A percentile compares a stretch with the other conserved stretches of the same genome.
Evolutionary conservation across 768 basidiomycete species (phyloP).

Genomic region (Cyathus striatus): DNA sequence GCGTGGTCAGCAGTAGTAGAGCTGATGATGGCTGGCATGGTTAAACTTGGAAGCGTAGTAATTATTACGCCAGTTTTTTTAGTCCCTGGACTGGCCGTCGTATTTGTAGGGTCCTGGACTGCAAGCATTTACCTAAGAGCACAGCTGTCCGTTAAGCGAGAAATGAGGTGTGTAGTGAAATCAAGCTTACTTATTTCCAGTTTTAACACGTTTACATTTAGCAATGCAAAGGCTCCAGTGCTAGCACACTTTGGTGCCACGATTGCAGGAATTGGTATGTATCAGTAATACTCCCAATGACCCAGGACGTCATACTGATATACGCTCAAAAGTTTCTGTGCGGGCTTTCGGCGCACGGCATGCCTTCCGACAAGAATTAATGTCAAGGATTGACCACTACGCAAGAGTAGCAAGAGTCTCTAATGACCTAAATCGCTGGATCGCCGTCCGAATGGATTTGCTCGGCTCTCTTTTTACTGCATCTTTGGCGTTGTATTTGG

Average conservation of each 20-base stretch:
- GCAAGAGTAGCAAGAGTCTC: slow-evolving; percentile 38
- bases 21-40: slow-evolving; percentile 27
- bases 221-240: slow-evolving; percentile 26
- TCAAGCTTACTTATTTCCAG: slow-evolving; percentile 18
- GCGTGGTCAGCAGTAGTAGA: slow-evolving; percentile 22
- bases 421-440: slow-evolving; percentile 47
- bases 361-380: slow-evolving; percentile 39
- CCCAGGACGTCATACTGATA: neutral
- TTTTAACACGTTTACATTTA: slow-evolving; percentile 16
- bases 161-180: slow-evolving; percentile 36
- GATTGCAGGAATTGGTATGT: slow-evolving; percentile 48
- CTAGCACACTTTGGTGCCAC: slow-evolving; percentile 43
- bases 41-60: slow-evolving; percentile 38
- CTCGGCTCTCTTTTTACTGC: slow-evolving; percentile 51
- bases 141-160: slow-evolving; percentile 43
- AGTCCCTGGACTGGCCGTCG: slow-evolving; percentile 37
- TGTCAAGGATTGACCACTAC: slow-evolving; percentile 51
- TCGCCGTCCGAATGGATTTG: slow-evolving; percentile 49
- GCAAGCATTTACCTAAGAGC: slow-evolving; percentile 40
- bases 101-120: slow-evolving; percentile 35
- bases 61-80: slow-evolving; percentile 41
- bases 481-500: slow-evolving; percentile 50
- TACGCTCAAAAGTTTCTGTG: slow-evolving; percentile 37
- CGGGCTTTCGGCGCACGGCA: slow-evolving; percentile 63
- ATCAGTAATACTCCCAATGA: slow-evolving; percentile 10